Conservation (phyloP, 2,329 filamentous ascomycete genomes). For the Pezicula radicicola region DNA sequence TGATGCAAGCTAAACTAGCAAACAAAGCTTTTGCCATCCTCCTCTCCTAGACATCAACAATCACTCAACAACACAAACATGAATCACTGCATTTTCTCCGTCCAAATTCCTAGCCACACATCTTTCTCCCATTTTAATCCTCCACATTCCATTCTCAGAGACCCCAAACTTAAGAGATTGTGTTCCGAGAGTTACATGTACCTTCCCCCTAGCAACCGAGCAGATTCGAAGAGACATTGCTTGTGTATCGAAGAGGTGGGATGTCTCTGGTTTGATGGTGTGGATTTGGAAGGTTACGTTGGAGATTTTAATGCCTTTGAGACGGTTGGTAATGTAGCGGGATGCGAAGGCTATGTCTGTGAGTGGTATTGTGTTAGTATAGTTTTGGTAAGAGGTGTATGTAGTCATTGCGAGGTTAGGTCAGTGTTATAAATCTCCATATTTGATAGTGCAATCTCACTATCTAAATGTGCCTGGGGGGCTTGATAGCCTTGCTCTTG, state of each 20-base stretch:
- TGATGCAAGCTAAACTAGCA: too few relatives aligned
- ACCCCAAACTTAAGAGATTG: constrained; percentile 10
- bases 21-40: too few relatives aligned
- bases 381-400: neutral
- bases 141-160: constrained; percentile 14
- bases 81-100: neutral
- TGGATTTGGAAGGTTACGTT: constrained; percentile 12
- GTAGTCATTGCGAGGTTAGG: too few relatives aligned
- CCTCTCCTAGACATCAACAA: neutral
- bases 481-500: too few relatives aligned
- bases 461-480: too few relatives aligned
- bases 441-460: neutral
- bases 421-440: too few relatives aligned
- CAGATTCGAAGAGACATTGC: constrained; percentile 9
- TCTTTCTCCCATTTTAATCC: constrained; percentile 11
- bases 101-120: constrained; percentile 9
- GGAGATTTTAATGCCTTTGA: constrained; percentile 8
- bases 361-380: neutral
- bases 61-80: neutral
- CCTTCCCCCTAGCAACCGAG: constrained; percentile 11
- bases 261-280: constrained; percentile 2
- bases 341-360: constrained; percentile 22
- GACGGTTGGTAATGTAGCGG: constrained; percentile 9
- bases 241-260: neutral
- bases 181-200: constrained; percentile 11